Percentiles rank a stretch among this genome's conserved stretches.
These are phyloP conservation scores for Scalesia atractyloides DNA, from an alignment of 129 eudicot species.

Conservation along the genomic window DNA sequence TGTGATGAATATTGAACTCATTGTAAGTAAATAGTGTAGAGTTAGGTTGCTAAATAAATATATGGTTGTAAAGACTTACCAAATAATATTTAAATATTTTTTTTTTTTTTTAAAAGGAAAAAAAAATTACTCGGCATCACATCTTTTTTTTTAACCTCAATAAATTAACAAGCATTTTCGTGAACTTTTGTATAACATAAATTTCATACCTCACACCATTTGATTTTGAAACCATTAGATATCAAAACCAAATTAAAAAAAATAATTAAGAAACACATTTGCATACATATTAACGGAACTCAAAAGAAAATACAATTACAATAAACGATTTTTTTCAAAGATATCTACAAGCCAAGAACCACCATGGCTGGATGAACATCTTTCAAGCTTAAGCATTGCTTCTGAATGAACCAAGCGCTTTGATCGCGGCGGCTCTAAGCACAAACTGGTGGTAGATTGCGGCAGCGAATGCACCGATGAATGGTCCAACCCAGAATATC, in stretches of 20 bases:
- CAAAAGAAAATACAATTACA: conserved; percentile 25
- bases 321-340: conserved; percentile 18
- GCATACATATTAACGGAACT: conserved; percentile 17
- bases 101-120: too few relatives aligned
- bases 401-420: conserved; percentile 76
- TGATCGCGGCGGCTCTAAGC: conserved; percentile 71
- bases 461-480: conserved; percentile 73
- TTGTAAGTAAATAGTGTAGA: too few relatives aligned
- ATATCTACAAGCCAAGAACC: conserved; percentile 30
- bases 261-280: neutral
- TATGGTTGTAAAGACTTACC: too few relatives aligned
- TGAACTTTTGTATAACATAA: conserved; percentile 12
- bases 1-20: too few relatives aligned
- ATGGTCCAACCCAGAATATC: conserved; percentile 87
- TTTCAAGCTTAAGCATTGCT: conserved; percentile 52
- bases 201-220: conserved; percentile 32
- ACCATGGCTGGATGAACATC: conserved; percentile 23
- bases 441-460: conserved; percentile 76
- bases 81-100: neutral
- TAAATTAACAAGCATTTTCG: conserved; percentile 18
- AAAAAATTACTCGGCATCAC: neutral
- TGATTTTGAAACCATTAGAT: conserved; percentile 35
- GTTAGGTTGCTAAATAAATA: too few relatives aligned
- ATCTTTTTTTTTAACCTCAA: neutral
- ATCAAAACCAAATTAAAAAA: conserved; percentile 25